Evolutionary conservation across 169 alveolate genomes (phyloP), one percentile per base, ranked within the genome.

Genomic region (Plasmodium relictum): DNA sequence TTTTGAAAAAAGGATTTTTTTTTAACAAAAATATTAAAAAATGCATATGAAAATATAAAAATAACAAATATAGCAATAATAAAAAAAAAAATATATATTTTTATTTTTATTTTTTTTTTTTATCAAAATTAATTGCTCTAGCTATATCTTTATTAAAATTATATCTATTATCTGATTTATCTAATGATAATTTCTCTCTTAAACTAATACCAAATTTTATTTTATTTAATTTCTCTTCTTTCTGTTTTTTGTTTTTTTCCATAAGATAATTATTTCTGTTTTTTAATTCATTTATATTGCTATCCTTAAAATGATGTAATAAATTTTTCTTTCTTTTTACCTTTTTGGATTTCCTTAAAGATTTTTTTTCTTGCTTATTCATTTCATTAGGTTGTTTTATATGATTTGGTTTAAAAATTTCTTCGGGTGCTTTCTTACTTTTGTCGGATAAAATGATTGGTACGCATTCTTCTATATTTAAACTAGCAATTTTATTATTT

Each of bases 401-500:
- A 61, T 52, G 85, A 16, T 68, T 54, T 0, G 80, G 80, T 20
- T 26, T 45, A 12, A 12, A 66, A 6, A n/a, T 18, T 42, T 83
- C 86, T 16, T 83, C 91, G 4, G 91, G 86, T 39, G 85, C 61
- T 39, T 68, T 68, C 68, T 71, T 83, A 72, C 69, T 71, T 45
- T 54, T 58, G 6, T 68, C 74, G 0, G 91, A 66, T 16, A 83
- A 50, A 44, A 83, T 83, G 14, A 83, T 66, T 6, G 91, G 91
- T 6, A 48, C 50, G 0, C 45, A 48, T 26, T 83, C 91, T 20
- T 83, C 91, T n/a, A 83, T 83, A 69, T 83, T 62, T 24, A 83
- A 50, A 22, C n/a, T 50, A 26, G 91, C 66, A 5, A 68, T 24
- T 71, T 68, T 58, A 0, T 69, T 65, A 54, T 42, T 69, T 22